Evolutionary conservation across 2,329 filamentous ascomycete genomes (phyloP), one percentile per base, ranked within the genome.

Genomic region (Alternaria postmessia): DNA sequence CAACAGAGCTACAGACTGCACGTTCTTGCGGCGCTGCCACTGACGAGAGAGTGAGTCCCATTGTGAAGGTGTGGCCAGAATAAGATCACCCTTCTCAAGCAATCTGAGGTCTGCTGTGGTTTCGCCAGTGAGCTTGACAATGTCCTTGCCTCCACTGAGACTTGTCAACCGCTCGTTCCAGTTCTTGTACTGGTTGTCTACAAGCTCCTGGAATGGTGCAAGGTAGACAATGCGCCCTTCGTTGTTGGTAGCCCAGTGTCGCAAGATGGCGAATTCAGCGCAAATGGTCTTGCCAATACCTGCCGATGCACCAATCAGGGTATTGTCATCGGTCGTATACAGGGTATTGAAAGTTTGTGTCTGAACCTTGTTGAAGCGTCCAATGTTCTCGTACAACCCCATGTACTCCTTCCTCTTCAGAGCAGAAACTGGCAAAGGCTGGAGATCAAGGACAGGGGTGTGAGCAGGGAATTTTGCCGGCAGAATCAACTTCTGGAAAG

Each of bases 221-320:
- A 99, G 87, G 73, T 99, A 99, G 22, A 99, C 92, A 22, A 94
- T 93, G 61, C 93, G 90, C 1, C 92, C 92, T 56, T 87, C 83
- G 30, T 89, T 86, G 41, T 82, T 81, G 68, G 89, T 88, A 2
- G 88, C 85, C 94, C 95, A 99, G 78, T 97, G 92, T 55, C 91
- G 90, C 26, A 99, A 83, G 51, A 99, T 83, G 7, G 95, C 91
- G 80, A 99, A 95, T 77, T 99, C 95, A 2, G 95, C 95, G 75
- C 95, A 98, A 2, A 97, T 89, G 1, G 95, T 98, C 85, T 99
- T 99, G 60, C 95, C 95, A 75, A 93, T 97, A 43, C 95, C 94
- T 8, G 94, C 94, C 1, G 95, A 91, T n/a, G 94, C 91, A 46
- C 93, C 94, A 64, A 99, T 83, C 64, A 99, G 93, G 22, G 97